A percentile compares a stretch with the other conserved stretches of the same genome.
Evolutionary conservation across 2,329 filamentous ascomycete genomes (phyloP).

Genomic region (Cladosporium sp.): DNA sequence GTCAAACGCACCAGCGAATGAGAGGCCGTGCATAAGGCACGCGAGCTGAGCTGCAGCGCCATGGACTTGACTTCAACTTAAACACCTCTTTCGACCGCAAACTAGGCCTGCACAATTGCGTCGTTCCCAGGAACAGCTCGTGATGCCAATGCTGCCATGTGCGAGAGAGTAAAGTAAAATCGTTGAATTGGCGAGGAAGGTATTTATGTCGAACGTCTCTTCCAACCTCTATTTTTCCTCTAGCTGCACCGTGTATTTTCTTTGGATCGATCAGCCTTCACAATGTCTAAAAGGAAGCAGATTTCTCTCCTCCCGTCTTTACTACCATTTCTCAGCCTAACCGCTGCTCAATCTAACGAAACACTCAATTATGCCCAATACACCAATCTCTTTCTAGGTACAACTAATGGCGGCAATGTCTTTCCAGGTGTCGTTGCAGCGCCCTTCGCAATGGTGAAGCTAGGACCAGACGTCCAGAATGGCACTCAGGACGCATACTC

Average conservation of each 20-base stretch:
- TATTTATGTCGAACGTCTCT: too few relatives aligned
- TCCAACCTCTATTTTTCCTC: too few relatives aligned
- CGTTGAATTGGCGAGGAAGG: too few relatives aligned
- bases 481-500: conserved; percentile 32
- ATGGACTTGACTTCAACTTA: neutral
- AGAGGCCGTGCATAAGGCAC: conserved; percentile 1
- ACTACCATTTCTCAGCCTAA: neutral
- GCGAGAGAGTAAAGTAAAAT: too few relatives aligned
- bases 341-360: neutral
- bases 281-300: neutral
- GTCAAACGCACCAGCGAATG: neutral
- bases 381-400: conserved; percentile 28
- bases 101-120: neutral
- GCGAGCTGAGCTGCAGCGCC: neutral
- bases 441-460: conserved; percentile 38
- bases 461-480: conserved; percentile 32
- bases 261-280: neutral
- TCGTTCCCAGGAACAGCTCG: neutral
- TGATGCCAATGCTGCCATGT: too few relatives aligned
- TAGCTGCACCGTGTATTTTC: too few relatives aligned
- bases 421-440: conserved; percentile 34
- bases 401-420: conserved; percentile 37
- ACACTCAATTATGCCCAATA: conserved; percentile 1
- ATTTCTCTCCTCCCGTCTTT: neutral
- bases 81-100: neutral